Evolutionary conservation across 177 flowering plant genomes (phyloP).

Genomic region (Telopea speciosissima): DNA sequence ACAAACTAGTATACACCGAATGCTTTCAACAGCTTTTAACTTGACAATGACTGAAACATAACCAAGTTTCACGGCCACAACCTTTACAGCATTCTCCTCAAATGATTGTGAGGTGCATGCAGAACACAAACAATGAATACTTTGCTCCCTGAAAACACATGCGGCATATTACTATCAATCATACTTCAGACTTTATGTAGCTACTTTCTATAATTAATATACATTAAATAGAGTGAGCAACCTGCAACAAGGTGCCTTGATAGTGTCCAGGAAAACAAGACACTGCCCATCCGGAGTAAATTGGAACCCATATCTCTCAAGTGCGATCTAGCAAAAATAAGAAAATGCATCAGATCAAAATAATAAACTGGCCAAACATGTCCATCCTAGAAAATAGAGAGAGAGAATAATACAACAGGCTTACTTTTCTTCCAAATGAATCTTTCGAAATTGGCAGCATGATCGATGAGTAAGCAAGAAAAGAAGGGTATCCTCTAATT

Average conservation of each 20-base stretch:
- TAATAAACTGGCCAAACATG: not conserved
- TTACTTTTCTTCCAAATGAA: conserved; percentile 43
- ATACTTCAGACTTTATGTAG: not conserved
- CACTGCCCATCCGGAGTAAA: conserved; percentile 47
- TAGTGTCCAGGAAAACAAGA: conserved; percentile 31
- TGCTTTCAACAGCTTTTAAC: conserved; percentile 35
- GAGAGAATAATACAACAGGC: conserved; percentile 12
- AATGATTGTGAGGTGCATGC: conserved; percentile 42
- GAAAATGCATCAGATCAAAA: conserved; percentile 3
- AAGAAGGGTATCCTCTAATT: conserved; percentile 50
- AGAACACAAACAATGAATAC: conserved; percentile 54
- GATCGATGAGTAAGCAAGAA: conserved; percentile 58
- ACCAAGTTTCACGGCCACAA: conserved; percentile 64
- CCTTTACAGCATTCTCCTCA: conserved; percentile 58
- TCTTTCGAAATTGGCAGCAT: conserved; percentile 34
- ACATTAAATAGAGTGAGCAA: conserved; percentile 19
- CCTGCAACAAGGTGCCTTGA: conserved; percentile 86
- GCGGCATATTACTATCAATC: conserved; percentile 9
- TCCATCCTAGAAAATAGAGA: not conserved
- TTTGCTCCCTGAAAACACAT: conserved; percentile 46
- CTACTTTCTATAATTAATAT: not conserved
- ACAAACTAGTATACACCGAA: conserved; percentile 68
- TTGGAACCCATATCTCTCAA: conserved; percentile 43
- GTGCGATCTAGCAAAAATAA: conserved; percentile 37
- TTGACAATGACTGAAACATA: conserved; percentile 51